Base-by-base conservation (phyloP, 106 monocot genomes). In the Apostasia shenzhenica region DNA sequence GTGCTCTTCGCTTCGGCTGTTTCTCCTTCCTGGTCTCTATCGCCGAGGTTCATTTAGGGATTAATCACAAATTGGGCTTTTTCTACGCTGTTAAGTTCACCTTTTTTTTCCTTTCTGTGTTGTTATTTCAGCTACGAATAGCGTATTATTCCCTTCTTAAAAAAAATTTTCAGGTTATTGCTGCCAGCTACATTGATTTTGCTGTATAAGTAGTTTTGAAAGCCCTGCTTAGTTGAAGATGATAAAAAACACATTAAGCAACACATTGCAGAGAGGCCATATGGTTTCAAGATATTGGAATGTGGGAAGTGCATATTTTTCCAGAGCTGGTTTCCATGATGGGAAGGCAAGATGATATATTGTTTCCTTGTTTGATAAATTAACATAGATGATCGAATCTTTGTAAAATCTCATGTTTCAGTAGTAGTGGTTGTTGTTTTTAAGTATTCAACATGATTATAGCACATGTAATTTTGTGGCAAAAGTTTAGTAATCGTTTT, bases 321-420 rank as follows among this genome's bases (percentile, higher is more conserved):
- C 48, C 48, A 65, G 46, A 65, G 43, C 48, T 65, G 9, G 65
- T 49, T 49, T 65, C 14, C 65, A 65, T 48, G 7, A 47, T 49
- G 65, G 65, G 37, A 48, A 65, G 65, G 65, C 48, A 48, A 37
- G 48, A 5, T 65, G 14, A 48, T 48, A 48, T 49, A 48, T 6
- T 6, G 1, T 65, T 37, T 4, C n/a, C 26, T 26, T 26, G 26
- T 26, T 48, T 47, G 26, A 2, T 26, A 44, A 45, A 3, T 62
- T 62, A 45, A 12, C 45, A 13, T 5, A 44, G 45, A 62, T 62
- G 44, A 13, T 13, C 2, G 45, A 13, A 45, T n/a, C 1, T 1
- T 62, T 44, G 0, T 12, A 6, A 4, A 43, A 0, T 62, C 3
- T 11, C 45, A 43, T 41, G 4, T 62, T 45, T 12, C 3, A 0